Conservation (phyloP, 495 filamentous ascomycete species). For the Hypoxylon fuscum region DNA sequence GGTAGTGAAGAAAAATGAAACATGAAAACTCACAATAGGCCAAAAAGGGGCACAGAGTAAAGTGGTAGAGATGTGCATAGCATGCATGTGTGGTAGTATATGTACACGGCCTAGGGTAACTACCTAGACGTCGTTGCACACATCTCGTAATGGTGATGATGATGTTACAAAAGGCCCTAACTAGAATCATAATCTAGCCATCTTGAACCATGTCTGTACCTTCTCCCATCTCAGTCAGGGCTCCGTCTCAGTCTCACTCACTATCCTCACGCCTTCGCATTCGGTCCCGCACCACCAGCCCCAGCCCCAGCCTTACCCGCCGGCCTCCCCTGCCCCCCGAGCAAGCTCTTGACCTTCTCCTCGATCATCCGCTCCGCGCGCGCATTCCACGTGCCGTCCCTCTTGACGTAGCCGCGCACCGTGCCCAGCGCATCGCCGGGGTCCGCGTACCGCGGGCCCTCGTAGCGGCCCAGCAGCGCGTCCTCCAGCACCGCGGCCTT, state of each 20-base stretch:
- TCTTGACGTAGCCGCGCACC: conserved; percentile 46
- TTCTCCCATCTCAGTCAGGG: too few relatives aligned
- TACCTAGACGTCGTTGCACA: conserved; percentile 26
- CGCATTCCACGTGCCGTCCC: conserved; percentile 52
- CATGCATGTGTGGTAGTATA: conserved; percentile 13
- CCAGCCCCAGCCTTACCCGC: background rate
- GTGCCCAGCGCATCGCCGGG: conserved; percentile 42
- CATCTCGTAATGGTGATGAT: conserved; percentile 27
- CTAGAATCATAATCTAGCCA: conserved; percentile 13
- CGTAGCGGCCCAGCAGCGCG: conserved; percentile 54
- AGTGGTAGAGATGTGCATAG: conserved; percentile 1
- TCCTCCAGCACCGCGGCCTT: conserved; percentile 51
- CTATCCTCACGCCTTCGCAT: conserved; percentile 12
- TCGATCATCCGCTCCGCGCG: conserved; percentile 43
- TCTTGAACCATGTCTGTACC: background rate
- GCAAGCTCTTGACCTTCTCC: conserved; percentile 46
- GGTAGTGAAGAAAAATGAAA: background rate
- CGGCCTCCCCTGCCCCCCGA: conserved; percentile 20
- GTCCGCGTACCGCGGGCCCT: conserved; percentile 42
- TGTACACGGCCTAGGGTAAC: conserved; percentile 36
- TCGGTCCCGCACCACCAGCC: conserved; percentile 1
- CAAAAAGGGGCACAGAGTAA: too few relatives aligned
- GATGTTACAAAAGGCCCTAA: too few relatives aligned
- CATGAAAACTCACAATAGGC: too few relatives aligned
- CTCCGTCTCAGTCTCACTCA: too few relatives aligned